Percentiles rank a stretch among this genome's conserved stretches.
These are phyloP conservation scores for Zychaea mexicana DNA, from an alignment of 371 early-diverging fungal species.

Conservation along the genomic window DNA sequence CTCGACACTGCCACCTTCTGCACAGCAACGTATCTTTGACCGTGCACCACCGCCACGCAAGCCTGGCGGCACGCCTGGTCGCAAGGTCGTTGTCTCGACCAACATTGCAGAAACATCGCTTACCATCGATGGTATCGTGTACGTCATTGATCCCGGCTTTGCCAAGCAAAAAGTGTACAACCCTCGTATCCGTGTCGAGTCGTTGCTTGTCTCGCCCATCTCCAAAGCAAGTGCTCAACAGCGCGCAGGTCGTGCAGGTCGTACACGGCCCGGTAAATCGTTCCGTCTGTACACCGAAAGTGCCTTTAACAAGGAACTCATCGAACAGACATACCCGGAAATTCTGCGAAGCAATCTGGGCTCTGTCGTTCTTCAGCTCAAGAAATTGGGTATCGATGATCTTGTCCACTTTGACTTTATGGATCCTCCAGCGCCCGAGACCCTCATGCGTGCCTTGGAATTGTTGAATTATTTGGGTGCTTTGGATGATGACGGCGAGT, in stretches of 20 bases:
- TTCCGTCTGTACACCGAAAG: constrained; percentile 93
- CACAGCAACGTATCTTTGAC: constrained; percentile 92
- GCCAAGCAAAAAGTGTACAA: constrained; percentile 98
- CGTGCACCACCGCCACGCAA: constrained; percentile 79
- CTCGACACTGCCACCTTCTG: constrained; percentile 89
- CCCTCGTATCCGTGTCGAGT: constrained; percentile 89
- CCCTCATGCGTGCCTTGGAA: constrained; percentile 91
- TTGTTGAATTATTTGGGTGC: constrained; percentile 89
- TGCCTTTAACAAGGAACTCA: constrained; percentile 78
- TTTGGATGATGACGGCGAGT: constrained; percentile 83
- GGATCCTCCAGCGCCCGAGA: constrained; percentile 93
- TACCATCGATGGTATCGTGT: constrained; percentile 98
- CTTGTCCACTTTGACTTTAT: constrained; percentile 93
- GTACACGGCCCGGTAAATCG: constrained; percentile 92
- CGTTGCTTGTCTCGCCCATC: constrained; percentile 74
- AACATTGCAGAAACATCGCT: constrained; percentile 99
- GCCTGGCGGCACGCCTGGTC: constrained; percentile 80
- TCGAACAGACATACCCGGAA: constrained; percentile 91
- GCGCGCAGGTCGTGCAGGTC: constrained; percentile 91
- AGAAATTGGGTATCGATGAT: constrained; percentile 88
- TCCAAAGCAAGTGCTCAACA: constrained; percentile 84
- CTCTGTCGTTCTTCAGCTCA: constrained; percentile 82
- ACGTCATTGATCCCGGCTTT: constrained; percentile 98
- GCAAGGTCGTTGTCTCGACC: constrained; percentile 96
- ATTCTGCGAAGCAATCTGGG: constrained; percentile 88